Base-by-base conservation (phyloP, 495 filamentous ascomycete genomes). In the Usnea hakonensis region DNA sequence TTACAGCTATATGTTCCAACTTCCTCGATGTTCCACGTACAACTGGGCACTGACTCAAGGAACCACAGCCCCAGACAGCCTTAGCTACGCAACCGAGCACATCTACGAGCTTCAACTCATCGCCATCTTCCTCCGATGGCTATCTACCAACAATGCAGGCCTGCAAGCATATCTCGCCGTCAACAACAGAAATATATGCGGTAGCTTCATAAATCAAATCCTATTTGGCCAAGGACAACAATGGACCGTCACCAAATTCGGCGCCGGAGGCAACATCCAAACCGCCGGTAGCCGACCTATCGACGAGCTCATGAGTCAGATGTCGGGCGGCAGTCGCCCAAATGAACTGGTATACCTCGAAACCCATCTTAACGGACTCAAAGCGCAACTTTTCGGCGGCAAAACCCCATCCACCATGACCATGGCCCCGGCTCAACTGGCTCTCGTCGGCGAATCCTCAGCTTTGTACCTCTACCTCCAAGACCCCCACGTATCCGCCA, bases 61-160 rank as follows among this genome's bases (percentile, higher is more conserved):
- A 4, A 10, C 55, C 55, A 57, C 55, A 1, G 35, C 35, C 35
- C 55, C 55, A 14, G 55, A 57, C 32, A 57, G 14, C 55, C 8
- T 16, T 3, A 16, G 4, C 33, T 57, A 57, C 33, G 55, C 55
- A 1, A 57, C 55, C 55, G 55, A 57, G 10, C 55, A 57, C 55
- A 57, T 57, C 55, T 57, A 57, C 55, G 55, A 57, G 33, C 35
- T 57, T 17, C 55, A 57, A 57, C 55, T 57, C 35, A 57, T 38
- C 55, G 38, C 35, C 55, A 57, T 57, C 30, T 57, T 57, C 32
- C 30, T 57, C 26, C 35, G 38, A 0, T 57, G 55, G 55, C 21
- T 57, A 6, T 16, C 32, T 1, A 19, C 11, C 55, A 57, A 37
- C 55, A 13, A 57, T 32, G 32, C 55, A 5, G 11, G 26, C 35